phyloP scores from a whole-genome alignment of 352 stramenopile species.

The Phytopythium sindhum region DNA sequence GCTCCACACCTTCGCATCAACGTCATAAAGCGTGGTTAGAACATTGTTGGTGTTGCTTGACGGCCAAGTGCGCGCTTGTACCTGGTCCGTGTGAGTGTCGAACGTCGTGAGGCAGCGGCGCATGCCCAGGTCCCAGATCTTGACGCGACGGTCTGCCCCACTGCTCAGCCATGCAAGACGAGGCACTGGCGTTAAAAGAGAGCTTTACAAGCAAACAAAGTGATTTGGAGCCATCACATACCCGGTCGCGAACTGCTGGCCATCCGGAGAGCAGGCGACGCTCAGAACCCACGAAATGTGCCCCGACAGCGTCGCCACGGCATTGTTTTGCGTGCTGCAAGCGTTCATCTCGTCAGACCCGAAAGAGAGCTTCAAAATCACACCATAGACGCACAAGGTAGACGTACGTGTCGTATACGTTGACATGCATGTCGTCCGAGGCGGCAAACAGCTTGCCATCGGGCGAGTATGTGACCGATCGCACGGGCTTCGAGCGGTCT shows the following conservation, averaged over 20 bases:
- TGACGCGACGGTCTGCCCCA: conserved; percentile 86
- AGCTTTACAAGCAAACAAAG: conserved; percentile 4
- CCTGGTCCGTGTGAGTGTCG: conserved; percentile 88
- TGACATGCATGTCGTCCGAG: conserved; percentile 91
- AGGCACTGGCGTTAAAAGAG: neutral
- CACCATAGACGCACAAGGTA: neutral
- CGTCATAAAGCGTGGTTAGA: neutral
- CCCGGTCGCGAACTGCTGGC: conserved; percentile 84
- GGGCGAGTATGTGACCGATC: conserved; percentile 77
- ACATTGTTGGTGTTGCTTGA: neutral
- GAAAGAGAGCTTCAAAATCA: neutral
- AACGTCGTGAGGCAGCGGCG: conserved; percentile 88
- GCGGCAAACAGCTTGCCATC: conserved; percentile 87
- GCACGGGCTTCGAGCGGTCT: conserved; percentile 87
- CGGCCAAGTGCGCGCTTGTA: conserved; percentile 15
- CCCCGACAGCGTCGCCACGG: conserved; percentile 79
- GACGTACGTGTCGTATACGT: conserved; percentile 90
- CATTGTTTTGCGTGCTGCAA: conserved; percentile 62
- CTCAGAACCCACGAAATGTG: conserved; percentile 89
- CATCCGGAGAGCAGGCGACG: conserved; percentile 79
- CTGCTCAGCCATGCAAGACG: conserved; percentile 18
- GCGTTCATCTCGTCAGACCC: neutral
- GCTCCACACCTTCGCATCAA: conserved; percentile 72
- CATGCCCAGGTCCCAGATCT: conserved; percentile 90
- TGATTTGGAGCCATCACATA: conserved; percentile 17